Conservation (phyloP, 768 basidiomycete species). For the Clitopilus hobsonii region DNA sequence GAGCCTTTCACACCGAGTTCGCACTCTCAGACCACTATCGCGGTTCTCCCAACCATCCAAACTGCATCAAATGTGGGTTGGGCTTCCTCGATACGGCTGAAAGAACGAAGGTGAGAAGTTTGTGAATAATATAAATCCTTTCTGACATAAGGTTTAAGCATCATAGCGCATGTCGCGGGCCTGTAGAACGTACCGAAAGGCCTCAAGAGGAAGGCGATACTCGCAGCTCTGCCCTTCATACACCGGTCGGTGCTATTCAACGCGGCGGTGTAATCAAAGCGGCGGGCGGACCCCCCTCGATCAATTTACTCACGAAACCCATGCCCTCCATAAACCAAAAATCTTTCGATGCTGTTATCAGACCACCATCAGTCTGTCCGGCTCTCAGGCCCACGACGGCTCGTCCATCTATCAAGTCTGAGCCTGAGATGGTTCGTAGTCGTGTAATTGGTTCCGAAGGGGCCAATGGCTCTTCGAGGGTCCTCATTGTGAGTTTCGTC, state of each 20-base stretch:
- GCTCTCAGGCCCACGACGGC: not conserved
- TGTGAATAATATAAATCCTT: not conserved
- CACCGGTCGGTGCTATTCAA: not conserved
- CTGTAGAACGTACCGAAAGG: not conserved
- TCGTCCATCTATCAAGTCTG: too few relatives aligned
- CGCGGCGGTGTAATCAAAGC: too few relatives aligned
- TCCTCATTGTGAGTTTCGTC: too few relatives aligned
- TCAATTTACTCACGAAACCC: not conserved
- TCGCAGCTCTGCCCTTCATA: not conserved
- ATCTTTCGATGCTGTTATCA: not conserved
- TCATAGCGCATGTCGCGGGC: constrained; percentile 10
- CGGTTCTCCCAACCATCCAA: constrained; percentile 38
- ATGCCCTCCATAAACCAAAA: not conserved
- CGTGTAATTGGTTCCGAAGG: too few relatives aligned
- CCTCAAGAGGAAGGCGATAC: not conserved
- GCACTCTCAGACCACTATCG: constrained; percentile 43
- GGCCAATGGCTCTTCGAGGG: too few relatives aligned
- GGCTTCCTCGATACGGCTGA: constrained; percentile 31
- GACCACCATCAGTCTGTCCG: not conserved
- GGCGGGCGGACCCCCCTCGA: not conserved
- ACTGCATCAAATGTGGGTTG: constrained; percentile 37
- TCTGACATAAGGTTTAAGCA: constrained; percentile 21
- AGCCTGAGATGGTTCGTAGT: too few relatives aligned
- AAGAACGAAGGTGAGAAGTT: constrained; percentile 25
- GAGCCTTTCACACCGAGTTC: constrained; percentile 27